These are phyloP conservation scores for Fusarium sp. DNA, from an alignment of 2,329 filamentous ascomycete species.

Conservation along the genomic window DNA sequence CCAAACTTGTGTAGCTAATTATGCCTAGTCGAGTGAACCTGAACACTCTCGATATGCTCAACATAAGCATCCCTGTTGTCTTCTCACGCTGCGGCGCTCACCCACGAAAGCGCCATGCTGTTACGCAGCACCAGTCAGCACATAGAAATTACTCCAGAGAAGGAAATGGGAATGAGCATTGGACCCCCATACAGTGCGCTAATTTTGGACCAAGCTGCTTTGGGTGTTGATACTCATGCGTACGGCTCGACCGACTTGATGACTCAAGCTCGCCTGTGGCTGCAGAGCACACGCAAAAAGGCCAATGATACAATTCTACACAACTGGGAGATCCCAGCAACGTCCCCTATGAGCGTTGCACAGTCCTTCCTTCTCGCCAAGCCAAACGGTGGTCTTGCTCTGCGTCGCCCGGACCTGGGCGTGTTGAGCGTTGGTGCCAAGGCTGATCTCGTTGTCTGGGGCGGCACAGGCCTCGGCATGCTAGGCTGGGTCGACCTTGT, in stretches of 20 bases:
- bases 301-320: background rate
- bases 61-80: background rate
- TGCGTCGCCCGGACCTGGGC: background rate
- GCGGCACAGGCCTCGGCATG: too few relatives aligned
- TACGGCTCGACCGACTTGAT: background rate
- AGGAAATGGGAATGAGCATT: background rate
- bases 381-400: background rate
- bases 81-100: background rate
- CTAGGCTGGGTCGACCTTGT: too few relatives aligned
- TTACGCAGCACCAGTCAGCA: background rate
- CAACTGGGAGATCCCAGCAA: background rate
- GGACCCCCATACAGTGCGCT: background rate
- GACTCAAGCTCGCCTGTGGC: background rate
- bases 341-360: background rate
- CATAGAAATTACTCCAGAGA: background rate
- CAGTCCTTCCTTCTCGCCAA: background rate
- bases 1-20: background rate
- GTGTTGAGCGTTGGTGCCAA: background rate
- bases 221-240: background rate
- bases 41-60: background rate
- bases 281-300: background rate
- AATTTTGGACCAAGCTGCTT: background rate
- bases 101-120: background rate
- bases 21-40: background rate
- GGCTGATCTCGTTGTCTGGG: too few relatives aligned